Conservation (phyloP, 1,284 basidiomycete genomes). For the Takashimella tepidaria region DNA sequence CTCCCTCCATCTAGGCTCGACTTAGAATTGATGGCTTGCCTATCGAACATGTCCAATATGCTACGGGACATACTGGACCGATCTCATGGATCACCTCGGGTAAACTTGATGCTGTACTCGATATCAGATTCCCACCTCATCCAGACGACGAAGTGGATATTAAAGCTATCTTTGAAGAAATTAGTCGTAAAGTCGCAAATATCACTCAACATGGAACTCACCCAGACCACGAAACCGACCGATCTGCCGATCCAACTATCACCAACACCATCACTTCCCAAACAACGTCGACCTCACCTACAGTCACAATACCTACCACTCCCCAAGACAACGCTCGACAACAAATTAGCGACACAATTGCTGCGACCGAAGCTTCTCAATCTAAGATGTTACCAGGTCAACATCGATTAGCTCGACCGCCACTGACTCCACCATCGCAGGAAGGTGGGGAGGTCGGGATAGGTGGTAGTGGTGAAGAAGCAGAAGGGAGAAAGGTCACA, state of each 20-base stretch:
- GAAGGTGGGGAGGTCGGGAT: conserved; percentile 1
- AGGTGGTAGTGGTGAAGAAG: conserved; percentile 12
- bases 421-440: conserved; percentile 67
- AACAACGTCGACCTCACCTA: not conserved
- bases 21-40: conserved; percentile 95
- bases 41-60: conserved; percentile 90
- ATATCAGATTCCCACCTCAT: conserved; percentile 92
- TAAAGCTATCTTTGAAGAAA: conserved; percentile 82
- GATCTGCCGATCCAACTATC: too few species aligned
- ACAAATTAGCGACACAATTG: conserved; percentile 52
- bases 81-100: conserved; percentile 96
- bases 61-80: conserved; percentile 71
- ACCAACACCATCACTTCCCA: too few species aligned
- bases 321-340: conserved; percentile 11
- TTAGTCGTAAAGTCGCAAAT: conserved; percentile 71
- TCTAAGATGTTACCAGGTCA: conserved; percentile 76
- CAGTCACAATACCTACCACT: conserved; percentile 4
- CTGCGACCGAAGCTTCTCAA: conserved; percentile 46
- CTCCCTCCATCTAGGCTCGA: conserved; percentile 66
- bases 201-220: conserved; percentile 45
- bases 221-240: conserved; percentile 24
- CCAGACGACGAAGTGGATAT: conserved; percentile 65
- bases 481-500: conserved; percentile 52
- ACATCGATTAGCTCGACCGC: conserved; percentile 76
- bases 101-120: conserved; percentile 92